phyloP scores from a whole-genome alignment of 176 grass and related monocot species.

The Urochloa ruziziensis region DNA sequence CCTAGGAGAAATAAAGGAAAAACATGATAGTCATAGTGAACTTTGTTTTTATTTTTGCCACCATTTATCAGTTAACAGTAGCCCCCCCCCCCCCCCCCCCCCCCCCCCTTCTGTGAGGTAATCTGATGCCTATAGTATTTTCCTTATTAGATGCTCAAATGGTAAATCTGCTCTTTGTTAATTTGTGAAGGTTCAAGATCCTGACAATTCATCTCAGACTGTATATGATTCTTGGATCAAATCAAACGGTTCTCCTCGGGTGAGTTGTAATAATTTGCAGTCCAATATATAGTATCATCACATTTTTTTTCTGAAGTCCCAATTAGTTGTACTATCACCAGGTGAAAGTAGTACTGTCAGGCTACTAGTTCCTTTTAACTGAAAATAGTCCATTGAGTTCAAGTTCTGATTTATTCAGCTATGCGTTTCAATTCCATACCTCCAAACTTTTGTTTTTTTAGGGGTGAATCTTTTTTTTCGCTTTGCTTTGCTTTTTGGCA shows the following conservation, averaged over 20 bases:
- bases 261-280: slow-evolving; percentile 43
- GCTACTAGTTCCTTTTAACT: not conserved
- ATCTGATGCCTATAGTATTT: not conserved
- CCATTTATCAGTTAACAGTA: not conserved
- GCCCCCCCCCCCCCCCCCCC: not conserved
- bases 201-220: slow-evolving; percentile 79
- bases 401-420: not conserved
- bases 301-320: not conserved
- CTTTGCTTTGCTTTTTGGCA: not conserved
- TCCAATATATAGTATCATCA: not conserved
- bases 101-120: not conserved
- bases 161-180: not conserved
- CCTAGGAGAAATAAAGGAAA: not conserved
- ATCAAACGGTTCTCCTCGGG: slow-evolving; percentile 33
- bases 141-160: not conserved
- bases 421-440: not conserved
- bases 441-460: not conserved
- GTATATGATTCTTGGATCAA: slow-evolving; percentile 69
- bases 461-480: not conserved
- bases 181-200: slow-evolving; percentile 82
- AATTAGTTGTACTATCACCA: not conserved
- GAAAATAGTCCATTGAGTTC: not conserved
- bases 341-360: not conserved
- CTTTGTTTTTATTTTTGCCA: not conserved
- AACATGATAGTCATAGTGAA: not conserved